These are phyloP conservation scores for Eucalyptus regnans DNA, from an alignment of 345 rosid genomes.

Conservation along the genomic window DNA sequence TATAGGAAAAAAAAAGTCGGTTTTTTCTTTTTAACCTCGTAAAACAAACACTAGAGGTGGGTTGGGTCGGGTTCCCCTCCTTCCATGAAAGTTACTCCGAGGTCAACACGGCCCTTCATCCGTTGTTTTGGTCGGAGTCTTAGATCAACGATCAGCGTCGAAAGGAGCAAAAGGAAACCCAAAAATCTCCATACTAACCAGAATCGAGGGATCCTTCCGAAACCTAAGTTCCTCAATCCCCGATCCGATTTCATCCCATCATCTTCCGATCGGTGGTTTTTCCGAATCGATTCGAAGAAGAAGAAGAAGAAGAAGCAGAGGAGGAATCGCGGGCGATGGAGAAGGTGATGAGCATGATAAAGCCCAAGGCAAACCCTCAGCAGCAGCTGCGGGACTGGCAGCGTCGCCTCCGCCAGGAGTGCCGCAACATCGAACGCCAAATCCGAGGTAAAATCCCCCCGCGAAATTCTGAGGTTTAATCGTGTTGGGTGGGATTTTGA, in stretches of 20 bases:
- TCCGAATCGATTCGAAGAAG: neutral
- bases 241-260: neutral
- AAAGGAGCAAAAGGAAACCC: neutral
- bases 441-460: conserved; percentile 39
- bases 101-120: neutral
- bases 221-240: neutral
- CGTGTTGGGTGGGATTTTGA: neutral
- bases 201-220: neutral
- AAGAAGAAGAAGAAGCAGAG: neutral
- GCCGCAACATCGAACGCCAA: conserved; percentile 88
- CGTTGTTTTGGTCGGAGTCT: neutral
- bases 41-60: neutral
- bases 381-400: conserved; percentile 86
- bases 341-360: conserved; percentile 71
- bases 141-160: neutral
- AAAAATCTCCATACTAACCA: neutral
- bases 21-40: neutral
- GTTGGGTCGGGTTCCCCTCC: neutral
- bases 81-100: neutral
- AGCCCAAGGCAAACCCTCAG: conserved; percentile 78
- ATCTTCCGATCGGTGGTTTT: neutral
- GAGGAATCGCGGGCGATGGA: conserved; percentile 23
- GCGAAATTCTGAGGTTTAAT: neutral
- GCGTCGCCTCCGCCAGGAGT: conserved; percentile 81
- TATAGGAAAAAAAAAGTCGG: no score